Evolutionary conservation across 352 stramenopile species (phyloP), one percentile per base, ranked within the genome.

Genomic region (Phytophthora idaei): DNA sequence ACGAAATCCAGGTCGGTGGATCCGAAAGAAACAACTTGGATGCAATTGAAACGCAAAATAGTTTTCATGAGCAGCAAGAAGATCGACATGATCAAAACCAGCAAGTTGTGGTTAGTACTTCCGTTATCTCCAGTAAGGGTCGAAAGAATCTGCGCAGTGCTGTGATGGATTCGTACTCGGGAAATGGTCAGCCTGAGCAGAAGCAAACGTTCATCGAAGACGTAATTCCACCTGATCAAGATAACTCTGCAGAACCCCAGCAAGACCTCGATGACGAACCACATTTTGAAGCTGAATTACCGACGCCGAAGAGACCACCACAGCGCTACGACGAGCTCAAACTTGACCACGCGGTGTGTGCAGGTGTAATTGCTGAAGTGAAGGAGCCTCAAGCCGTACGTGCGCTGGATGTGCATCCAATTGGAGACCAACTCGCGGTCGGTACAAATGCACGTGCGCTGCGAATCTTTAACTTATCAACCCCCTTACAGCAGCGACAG

Each of bases 361-460:
- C 78, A 4, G 66, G 48, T 17, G 80, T 90, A n/a, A 54, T 87
- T 11, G 80, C 81, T 2, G 70, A 89, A 67, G 77, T 78, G 15
- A 74, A 72, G 44, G 82, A 91, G 57, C 71, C 71, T 1, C 80
- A 90, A 47, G 80, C 82, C 2, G 74, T 88, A 2, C 81, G 82
- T 0, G 82, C 80, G 2, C 71, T 92, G 37, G 81, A 84, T 36
- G 65, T 85, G 5, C 62, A 78, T 39, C 50, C 65, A 0, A 70
- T 65, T 32, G 80, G 82, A 11, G 58, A 44, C 5, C 70, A 83
- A 21, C 54, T 90, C n/a, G 76, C 74, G 21, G 79, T 92, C 42
- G 84, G 84, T 11, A 90, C 80, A 3, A 90, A 92, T 42, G 78
- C 81, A 4, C 71, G 84, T 17, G 80, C 81, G 0, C 50, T 90